These are phyloP conservation scores for Monilinia fructicola DNA, from an alignment of 2,329 filamentous ascomycete genomes.

Conservation along the genomic window DNA sequence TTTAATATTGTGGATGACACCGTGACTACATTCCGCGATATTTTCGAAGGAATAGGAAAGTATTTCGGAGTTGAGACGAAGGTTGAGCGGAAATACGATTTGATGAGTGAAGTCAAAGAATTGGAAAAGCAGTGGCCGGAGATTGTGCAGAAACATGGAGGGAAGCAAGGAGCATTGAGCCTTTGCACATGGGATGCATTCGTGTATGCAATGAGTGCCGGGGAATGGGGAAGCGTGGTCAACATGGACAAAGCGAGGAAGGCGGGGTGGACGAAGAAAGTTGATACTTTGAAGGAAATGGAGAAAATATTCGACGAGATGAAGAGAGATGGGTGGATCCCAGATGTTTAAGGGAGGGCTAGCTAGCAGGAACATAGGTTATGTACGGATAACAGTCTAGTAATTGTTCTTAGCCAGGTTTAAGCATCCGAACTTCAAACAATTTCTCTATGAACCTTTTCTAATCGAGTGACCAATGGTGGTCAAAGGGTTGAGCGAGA, in stretches of 20 bases:
- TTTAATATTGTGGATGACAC: conserved; percentile 23
- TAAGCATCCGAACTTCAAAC: neutral
- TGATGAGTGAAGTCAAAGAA: conserved; percentile 10
- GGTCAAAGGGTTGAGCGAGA: neutral
- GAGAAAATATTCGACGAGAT: conserved; percentile 18
- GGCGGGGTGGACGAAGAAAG: conserved; percentile 10
- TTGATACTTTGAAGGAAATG: conserved; percentile 17
- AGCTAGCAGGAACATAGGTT: no score
- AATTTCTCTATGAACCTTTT: neutral
- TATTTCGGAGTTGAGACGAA: conserved; percentile 17
- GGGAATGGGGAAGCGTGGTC: conserved; percentile 20
- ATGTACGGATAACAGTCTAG: neutral
- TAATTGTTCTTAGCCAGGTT: neutral
- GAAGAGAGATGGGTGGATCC: conserved; percentile 19
- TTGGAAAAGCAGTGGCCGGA: conserved; percentile 8
- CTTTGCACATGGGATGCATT: conserved; percentile 18
- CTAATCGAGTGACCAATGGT: neutral
- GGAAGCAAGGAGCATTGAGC: neutral
- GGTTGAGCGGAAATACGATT: neutral
- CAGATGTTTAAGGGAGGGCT: neutral
- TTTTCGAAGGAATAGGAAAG: conserved; percentile 8
- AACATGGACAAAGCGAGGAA: conserved; percentile 20
- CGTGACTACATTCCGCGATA: conserved; percentile 2
- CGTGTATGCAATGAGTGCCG: conserved; percentile 2
- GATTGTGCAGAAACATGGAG: neutral